phyloP scores from a whole-genome alignment of 2,329 filamentous ascomycete genomes.

The Calonectria hawksworthii region DNA sequence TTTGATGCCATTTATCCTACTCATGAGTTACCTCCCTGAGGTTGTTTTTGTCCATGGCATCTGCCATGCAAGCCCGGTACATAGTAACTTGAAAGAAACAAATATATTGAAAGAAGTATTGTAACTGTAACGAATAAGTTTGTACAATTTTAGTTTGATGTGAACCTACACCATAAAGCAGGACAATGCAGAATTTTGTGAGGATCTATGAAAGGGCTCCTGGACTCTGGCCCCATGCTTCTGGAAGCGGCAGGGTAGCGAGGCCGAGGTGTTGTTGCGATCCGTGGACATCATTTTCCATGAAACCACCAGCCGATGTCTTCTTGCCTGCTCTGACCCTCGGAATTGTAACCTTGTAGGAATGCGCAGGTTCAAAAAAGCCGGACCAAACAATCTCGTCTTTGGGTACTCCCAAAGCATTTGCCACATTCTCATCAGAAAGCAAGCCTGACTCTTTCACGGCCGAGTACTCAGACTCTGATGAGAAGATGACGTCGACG shows the following conservation, averaged over 20 bases:
- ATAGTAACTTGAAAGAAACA: background rate
- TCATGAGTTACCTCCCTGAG: constrained; percentile 1
- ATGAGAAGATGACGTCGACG: constrained; percentile 64
- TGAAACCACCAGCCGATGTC: constrained; percentile 37
- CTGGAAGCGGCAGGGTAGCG: constrained; percentile 26
- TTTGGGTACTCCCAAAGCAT: constrained; percentile 40
- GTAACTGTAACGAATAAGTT: background rate
- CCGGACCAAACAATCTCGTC: constrained; percentile 54
- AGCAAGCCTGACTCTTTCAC: constrained; percentile 32
- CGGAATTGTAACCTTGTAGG: constrained; percentile 55
- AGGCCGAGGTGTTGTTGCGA: constrained; percentile 40
- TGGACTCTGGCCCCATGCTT: too few relatives aligned
- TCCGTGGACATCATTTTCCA: constrained; percentile 42
- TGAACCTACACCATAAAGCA: background rate
- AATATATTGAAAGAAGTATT: background rate
- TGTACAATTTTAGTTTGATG: background rate
- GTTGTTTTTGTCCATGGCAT: too few relatives aligned
- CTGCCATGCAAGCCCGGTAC: too few relatives aligned
- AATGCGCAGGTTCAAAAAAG: constrained; percentile 61
- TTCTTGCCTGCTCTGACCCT: constrained; percentile 28
- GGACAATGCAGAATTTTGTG: background rate
- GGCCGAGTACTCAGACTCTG: constrained; percentile 47
- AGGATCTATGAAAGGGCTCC: background rate
- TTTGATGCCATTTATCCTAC: constrained; percentile 18
- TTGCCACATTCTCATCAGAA: constrained; percentile 23